Conservation (phyloP, 2,329 filamentous ascomycete genomes). For the Aureobasidium leucospermi region DNA sequence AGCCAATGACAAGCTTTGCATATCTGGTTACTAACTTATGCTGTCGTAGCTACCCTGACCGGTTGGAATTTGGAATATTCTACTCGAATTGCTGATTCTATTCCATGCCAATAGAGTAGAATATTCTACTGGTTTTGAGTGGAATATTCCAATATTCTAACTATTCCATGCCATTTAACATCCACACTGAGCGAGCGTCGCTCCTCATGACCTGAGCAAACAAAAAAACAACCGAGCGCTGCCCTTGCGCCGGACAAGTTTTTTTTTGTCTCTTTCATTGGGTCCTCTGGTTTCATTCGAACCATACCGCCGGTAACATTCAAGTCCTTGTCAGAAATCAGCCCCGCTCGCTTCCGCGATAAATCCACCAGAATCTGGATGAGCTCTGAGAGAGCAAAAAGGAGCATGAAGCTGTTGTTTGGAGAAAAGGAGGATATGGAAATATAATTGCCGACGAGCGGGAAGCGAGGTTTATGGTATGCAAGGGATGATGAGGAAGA, state of each 20-base stretch:
- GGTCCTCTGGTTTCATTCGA: background rate
- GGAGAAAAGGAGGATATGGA: background rate
- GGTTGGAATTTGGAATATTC: too few species aligned
- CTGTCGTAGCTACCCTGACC: too few species aligned
- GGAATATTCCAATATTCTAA: too few species aligned
- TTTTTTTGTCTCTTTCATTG: background rate
- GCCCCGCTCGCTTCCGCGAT: background rate
- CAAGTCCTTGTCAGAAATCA: background rate
- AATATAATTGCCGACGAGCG: too few species aligned
- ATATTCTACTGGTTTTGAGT: too few species aligned
- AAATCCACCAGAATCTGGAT: background rate
- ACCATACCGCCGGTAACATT: constrained; percentile 1
- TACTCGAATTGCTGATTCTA: too few species aligned
- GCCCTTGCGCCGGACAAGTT: background rate
- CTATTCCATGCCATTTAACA: too few species aligned
- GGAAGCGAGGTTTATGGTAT: background rate
- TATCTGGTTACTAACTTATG: too few species aligned
- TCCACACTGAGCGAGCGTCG: background rate
- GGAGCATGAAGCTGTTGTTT: background rate
- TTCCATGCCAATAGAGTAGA: too few species aligned
- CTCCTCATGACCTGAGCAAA: background rate
- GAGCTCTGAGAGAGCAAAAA: too few species aligned
- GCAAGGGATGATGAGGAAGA: background rate
- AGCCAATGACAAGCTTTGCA: too few species aligned
- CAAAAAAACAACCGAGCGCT: background rate